Conservation (phyloP, 352 stramenopile species). For the Plasmopara halstedii region DNA sequence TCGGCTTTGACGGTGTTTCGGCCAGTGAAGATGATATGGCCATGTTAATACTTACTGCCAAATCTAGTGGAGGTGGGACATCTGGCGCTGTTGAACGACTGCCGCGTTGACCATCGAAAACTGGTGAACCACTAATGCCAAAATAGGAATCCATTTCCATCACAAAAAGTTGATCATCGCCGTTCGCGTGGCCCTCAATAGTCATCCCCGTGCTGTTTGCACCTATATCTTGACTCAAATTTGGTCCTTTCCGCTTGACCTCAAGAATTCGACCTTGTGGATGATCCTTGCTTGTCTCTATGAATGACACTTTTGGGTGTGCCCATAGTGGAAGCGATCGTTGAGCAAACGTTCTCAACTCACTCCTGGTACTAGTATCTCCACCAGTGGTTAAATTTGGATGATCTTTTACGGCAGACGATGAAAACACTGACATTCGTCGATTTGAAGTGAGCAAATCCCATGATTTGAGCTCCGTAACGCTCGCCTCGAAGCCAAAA, state of each 20-base stretch:
- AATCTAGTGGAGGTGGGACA: conserved; percentile 44
- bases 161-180: conserved; percentile 70
- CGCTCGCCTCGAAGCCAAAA: conserved; percentile 61
- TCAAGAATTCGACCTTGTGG: conserved; percentile 52
- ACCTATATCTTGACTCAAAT: conserved; percentile 30
- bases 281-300: conserved; percentile 39
- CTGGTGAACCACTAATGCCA: conserved; percentile 65
- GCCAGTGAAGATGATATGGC: conserved; percentile 64
- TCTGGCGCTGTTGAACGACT: conserved; percentile 23
- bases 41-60: conserved; percentile 66
- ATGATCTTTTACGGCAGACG: conserved; percentile 5
- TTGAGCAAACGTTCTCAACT: conserved; percentile 61
- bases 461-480: conserved; percentile 58
- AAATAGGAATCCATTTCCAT: conserved; percentile 86
- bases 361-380: conserved; percentile 34
- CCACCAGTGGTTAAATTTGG: conserved; percentile 3
- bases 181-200: conserved; percentile 24
- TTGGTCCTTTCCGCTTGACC: conserved; percentile 67
- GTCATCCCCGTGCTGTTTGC: conserved; percentile 20
- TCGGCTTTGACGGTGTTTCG: conserved; percentile 24
- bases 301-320: conserved; percentile 68
- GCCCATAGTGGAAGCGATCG: conserved; percentile 63
- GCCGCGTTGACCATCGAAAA: conserved; percentile 42
- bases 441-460: conserved; percentile 29
- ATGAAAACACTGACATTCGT: conserved; percentile 23